Evolutionary conservation across 2,329 filamentous ascomycete genomes (phyloP).

Genomic region (Didymella glomerata): DNA sequence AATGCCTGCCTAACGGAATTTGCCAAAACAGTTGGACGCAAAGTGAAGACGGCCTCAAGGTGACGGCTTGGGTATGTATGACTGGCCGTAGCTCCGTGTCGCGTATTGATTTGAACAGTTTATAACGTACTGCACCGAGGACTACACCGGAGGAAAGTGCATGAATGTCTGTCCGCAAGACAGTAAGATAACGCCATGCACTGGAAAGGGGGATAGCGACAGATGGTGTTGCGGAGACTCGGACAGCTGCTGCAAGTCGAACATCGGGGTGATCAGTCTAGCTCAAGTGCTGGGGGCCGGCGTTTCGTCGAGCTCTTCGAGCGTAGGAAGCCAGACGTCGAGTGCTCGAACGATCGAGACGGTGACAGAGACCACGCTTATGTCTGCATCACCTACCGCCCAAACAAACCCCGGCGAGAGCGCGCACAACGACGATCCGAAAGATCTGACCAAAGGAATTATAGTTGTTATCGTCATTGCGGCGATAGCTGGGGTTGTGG

Average conservation of each 20-base stretch:
- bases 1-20: conserved; percentile 5
- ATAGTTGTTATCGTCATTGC: conserved; percentile 3
- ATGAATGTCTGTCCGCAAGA: conserved; percentile 3
- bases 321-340: neutral
- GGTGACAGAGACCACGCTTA: neutral
- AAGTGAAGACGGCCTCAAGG: neutral
- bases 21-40: conserved; percentile 6
- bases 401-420: neutral
- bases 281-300: neutral
- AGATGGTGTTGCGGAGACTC: conserved; percentile 3
- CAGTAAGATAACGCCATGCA: conserved; percentile 2
- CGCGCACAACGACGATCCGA: neutral
- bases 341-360: neutral
- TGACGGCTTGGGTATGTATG: neutral
- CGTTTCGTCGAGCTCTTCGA: neutral
- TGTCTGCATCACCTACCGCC: neutral
- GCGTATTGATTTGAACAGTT: neutral
- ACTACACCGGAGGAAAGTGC: neutral
- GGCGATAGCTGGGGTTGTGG: neutral
- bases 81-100: too few relatives aligned
- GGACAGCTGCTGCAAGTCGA: neutral
- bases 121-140: neutral
- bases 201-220: neutral
- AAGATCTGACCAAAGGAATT: neutral
- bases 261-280: neutral